phyloP scores from a whole-genome alignment of 139 green algal genomes.

The Tetraselmis striata region DNA sequence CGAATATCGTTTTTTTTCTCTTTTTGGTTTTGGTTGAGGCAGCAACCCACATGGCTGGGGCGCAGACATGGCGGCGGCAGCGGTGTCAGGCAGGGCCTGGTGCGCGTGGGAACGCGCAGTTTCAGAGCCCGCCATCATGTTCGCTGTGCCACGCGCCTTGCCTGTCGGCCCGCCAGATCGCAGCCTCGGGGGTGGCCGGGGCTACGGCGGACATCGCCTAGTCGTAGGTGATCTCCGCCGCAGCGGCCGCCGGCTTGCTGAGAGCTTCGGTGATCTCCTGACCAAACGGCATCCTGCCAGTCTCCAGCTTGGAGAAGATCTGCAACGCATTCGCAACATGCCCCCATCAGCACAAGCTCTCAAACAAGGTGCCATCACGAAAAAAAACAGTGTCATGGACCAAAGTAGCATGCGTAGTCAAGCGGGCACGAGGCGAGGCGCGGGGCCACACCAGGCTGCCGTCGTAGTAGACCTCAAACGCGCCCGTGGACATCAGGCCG shows the following conservation, averaged over 20 bases:
- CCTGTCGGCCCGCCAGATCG: background rate
- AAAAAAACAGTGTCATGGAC: no score
- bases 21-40: no score
- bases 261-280: background rate
- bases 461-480: conserved; percentile 65
- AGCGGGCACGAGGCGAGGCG: background rate
- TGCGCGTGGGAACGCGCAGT: background rate
- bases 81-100: background rate
- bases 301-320: conserved; percentile 50
- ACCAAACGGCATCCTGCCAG: conserved; percentile 36
- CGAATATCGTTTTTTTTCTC: no score
- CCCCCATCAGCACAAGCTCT: no score
- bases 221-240: background rate
- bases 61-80: background rate
- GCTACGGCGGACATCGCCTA: background rate
- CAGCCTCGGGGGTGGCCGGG: no score
- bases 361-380: no score
- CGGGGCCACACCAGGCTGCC: conserved; percentile 38
- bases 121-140: background rate
- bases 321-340: no score
- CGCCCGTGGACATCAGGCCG: conserved; percentile 45
- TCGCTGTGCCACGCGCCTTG: background rate
- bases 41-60: no score
- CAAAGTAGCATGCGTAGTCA: no score
- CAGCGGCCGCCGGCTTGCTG: no score